Evolutionary conservation across 768 basidiomycete genomes (phyloP), one percentile per base, ranked within the genome.

Genomic region (Ramaria rubella): DNA sequence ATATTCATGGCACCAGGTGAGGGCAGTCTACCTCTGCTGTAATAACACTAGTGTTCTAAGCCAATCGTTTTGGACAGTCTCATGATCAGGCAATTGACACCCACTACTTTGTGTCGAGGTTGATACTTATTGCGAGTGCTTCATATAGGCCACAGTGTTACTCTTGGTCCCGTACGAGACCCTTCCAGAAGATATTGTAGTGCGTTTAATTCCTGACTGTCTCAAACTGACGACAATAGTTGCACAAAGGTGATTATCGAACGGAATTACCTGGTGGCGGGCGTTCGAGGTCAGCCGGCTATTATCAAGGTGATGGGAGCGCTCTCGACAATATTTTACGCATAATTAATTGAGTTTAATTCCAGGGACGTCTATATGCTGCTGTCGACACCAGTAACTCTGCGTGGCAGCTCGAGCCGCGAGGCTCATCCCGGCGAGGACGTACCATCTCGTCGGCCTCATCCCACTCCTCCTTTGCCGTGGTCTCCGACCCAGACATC

Each of bases 1-100:
- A 19, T 91, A 91, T 64, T 88, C 89, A 61, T 91, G 89, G 89
- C 90, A 91, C 70, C 89, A 91, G 81, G 89, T 89, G 64, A 60
- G 79, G 34, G 54, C 30, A 58, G 55, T 27, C 62, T 59, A 33
- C 7, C 15, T 64, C 58, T 45, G 55, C 29, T 58, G 64, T 59
- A 8, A 30, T 15, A 49, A 31, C 6, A 17, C 29, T 29, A 6
- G 26, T 54, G 40, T 60, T 42, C n/a, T n/a, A n/a, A n/a, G n/a
- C n/a, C n/a, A n/a, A 45, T 31, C 56, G 55, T 52, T 45, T 38
- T 38, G 61, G 14, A 36, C 49, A 91, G 89, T 90, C 89, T 60
- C 89, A 91, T 78, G 89, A 91, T 77, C 89, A 91, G 82, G 89
- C 84, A 74, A 60, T 63, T 52, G 50, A 52, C 44, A 27, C 21